Evolutionary conservation across 768 basidiomycete species (phyloP).

Genomic region (Lactarius psammicola): DNA sequence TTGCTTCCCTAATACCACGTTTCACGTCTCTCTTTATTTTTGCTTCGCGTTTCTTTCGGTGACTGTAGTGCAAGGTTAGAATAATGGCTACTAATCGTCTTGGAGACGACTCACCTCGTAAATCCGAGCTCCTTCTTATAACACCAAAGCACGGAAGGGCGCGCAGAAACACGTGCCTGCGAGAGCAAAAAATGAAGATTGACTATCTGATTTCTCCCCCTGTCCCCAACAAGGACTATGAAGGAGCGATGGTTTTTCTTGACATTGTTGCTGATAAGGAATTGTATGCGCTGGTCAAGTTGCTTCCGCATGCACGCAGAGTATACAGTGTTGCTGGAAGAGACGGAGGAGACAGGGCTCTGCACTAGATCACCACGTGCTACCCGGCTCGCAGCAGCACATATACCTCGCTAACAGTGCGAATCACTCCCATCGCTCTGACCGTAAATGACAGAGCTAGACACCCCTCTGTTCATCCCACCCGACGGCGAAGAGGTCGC

Average conservation of each 20-base stretch:
- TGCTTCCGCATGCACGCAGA: slow-evolving; percentile 79
- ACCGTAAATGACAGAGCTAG: slow-evolving; percentile 25
- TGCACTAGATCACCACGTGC: slow-evolving; percentile 18
- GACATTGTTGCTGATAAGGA: slow-evolving; percentile 91
- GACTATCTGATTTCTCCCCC: slow-evolving; percentile 90
- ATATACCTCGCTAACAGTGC: background rate
- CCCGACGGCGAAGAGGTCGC: slow-evolving; percentile 24
- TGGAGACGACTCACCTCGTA: slow-evolving; percentile 61
- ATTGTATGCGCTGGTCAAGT: slow-evolving; percentile 89
- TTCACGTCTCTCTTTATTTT: slow-evolving; percentile 97
- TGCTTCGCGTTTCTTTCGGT: slow-evolving; percentile 94
- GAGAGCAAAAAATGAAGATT: slow-evolving; percentile 95
- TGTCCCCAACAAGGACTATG: slow-evolving; percentile 95
- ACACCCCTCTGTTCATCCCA: slow-evolving; percentile 29
- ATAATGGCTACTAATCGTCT: background rate
- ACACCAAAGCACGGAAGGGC: slow-evolving; percentile 94
- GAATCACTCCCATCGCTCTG: background rate
- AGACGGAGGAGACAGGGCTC: background rate
- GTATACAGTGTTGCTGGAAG: background rate
- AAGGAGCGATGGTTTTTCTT: slow-evolving; percentile 91
- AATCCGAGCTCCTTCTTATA: slow-evolving; percentile 99
- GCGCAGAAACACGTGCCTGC: slow-evolving; percentile 83
- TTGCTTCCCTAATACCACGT: slow-evolving; percentile 87
- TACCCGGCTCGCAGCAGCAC: background rate
- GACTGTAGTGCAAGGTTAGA: slow-evolving; percentile 45